Conservation (phyloP, 2,329 filamentous ascomycete genomes). For the Epichloe elymi region DNA sequence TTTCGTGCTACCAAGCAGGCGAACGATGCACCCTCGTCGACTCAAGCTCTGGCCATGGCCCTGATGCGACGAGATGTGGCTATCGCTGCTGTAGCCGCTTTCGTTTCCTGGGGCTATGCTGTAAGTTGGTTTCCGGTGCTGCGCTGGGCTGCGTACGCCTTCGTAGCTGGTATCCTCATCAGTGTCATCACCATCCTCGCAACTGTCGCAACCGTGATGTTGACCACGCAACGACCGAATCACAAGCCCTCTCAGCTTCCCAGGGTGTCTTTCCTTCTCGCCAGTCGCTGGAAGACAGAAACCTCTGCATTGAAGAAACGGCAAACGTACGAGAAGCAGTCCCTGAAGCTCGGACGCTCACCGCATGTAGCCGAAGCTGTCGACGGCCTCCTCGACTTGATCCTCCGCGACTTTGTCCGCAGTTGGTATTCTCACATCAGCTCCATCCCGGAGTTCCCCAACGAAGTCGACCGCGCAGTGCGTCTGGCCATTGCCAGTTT, state of each 20-base stretch:
- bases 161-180: slow-evolving; percentile 54
- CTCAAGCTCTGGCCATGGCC: slow-evolving; percentile 40
- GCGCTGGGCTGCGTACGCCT: slow-evolving; percentile 76
- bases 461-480: slow-evolving; percentile 75
- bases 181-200: slow-evolving; percentile 39
- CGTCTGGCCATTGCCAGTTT: slow-evolving; percentile 59
- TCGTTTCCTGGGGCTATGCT: slow-evolving; percentile 79
- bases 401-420: slow-evolving; percentile 72
- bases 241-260: slow-evolving; percentile 27
- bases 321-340: slow-evolving; percentile 52
- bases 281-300: slow-evolving; percentile 57
- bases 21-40: slow-evolving; percentile 19
- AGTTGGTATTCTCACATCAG: slow-evolving; percentile 87
- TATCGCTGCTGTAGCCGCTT: slow-evolving; percentile 53
- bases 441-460: slow-evolving; percentile 62
- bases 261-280: slow-evolving; percentile 45
- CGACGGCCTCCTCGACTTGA: slow-evolving; percentile 63
- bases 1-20: neutral
- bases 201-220: slow-evolving; percentile 43
- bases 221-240: slow-evolving; percentile 35
- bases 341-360: slow-evolving; percentile 59
- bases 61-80: slow-evolving; percentile 61
- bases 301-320: slow-evolving; percentile 50
- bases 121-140: slow-evolving; percentile 72
- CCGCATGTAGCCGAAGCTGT: slow-evolving; percentile 67